These are phyloP conservation scores for Abortiporus biennis DNA, from an alignment of 1,284 basidiomycete genomes.

Conservation along the genomic window DNA sequence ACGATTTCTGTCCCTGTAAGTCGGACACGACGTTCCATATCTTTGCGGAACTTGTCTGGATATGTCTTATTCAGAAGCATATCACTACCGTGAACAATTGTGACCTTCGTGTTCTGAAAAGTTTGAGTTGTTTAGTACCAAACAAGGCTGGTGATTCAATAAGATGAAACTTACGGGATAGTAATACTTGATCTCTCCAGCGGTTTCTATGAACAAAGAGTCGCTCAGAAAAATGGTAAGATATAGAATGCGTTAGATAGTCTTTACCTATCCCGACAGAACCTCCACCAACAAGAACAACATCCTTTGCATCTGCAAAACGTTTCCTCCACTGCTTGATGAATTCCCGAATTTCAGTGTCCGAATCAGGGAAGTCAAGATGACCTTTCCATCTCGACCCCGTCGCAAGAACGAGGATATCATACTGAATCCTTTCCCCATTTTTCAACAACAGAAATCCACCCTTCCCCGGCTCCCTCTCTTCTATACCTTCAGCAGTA, in stretches of 20 bases:
- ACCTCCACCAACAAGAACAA: constrained; percentile 58
- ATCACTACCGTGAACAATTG: constrained; percentile 51
- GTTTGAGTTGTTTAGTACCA: constrained; percentile 3
- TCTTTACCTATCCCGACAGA: constrained; percentile 52
- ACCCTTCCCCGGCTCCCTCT: constrained; percentile 28
- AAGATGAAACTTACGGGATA: constrained; percentile 29
- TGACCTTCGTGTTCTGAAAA: constrained; percentile 50
- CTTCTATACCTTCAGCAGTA: constrained; percentile 36
- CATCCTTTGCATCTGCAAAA: constrained; percentile 40
- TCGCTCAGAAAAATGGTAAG: background rate
- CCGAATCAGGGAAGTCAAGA: constrained; percentile 36
- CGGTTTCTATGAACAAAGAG: constrained; percentile 39
- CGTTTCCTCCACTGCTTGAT: constrained; percentile 37
- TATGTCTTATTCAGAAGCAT: constrained; percentile 54
- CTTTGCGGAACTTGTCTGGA: constrained; percentile 48
- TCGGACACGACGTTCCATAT: constrained; percentile 34
- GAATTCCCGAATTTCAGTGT: constrained; percentile 31
- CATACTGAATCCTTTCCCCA: constrained; percentile 45
- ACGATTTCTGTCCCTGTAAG: constrained; percentile 44
- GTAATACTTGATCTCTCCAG: constrained; percentile 51
- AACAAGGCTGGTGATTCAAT: constrained; percentile 12
- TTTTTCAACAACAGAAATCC: constrained; percentile 40
- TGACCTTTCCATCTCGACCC: constrained; percentile 51
- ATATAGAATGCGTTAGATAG: background rate
- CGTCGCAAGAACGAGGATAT: constrained; percentile 50